Base-by-base conservation (phyloP, 495 filamentous ascomycete genomes). In the Hypoxylon fuscum region DNA sequence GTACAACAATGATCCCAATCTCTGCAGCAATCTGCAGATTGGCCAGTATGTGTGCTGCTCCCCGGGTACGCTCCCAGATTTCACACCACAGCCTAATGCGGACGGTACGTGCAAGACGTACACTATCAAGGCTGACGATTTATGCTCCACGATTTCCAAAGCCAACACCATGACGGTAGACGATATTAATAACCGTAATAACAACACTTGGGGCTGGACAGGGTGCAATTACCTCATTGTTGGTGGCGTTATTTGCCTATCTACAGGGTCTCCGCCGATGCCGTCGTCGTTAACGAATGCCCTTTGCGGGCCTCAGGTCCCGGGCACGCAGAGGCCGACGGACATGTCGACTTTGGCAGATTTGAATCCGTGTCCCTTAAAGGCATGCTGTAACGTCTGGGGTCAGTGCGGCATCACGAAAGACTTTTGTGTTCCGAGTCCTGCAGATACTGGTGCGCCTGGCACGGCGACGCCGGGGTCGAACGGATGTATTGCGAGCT, bases 401-500 rank as follows among this genome's bases (percentile, higher is more conserved):
- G 80, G 79, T 21, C 69, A 81, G 23, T 85, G 82, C 51, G 83
- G 83, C 12, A 81, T 64, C 2, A 80, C 73, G 0, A 21, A 25
- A 0, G 79, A 84, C 1, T 85, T 82, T 56, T 86, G 82, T 51
- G 75, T 56, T 7, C 47, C 31, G 12, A 12, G 12, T 12, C 31
- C 31, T 2, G 31, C 31, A 32, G 31, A 32, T 32, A 73, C 52
- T 34, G 77, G 76, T 1, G 65, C 71, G 1, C 79, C 79, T 0
- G 80, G 80, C 0, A 79, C 76, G 0, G 54, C 74, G 1, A 22
- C 58, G 15, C 40, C 50, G 0, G 68, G 62, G 23, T 74, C 66
- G 0, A 73, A 79, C 55, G 77, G 78, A 9, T 85, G 82, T 68
- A 77, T 81, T 25, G 79, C 69, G 15, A 79, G 79, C 64, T 84